Percentiles rank a stretch among this genome's conserved stretches.
These are phyloP conservation scores for Clathrus columnatus DNA, from an alignment of 768 basidiomycete species.

Conservation along the genomic window DNA sequence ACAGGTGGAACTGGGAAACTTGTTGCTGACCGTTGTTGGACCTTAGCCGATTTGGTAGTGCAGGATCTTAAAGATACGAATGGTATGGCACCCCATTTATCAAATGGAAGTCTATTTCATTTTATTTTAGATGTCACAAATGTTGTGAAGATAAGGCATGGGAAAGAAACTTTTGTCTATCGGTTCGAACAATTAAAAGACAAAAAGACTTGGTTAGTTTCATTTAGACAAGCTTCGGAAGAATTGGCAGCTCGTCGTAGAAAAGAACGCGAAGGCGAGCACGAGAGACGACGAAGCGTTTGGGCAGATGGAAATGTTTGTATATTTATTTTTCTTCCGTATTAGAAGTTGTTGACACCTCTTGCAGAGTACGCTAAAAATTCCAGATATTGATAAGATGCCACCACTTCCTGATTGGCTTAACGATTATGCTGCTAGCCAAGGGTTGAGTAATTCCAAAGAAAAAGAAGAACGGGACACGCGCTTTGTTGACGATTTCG, in stretches of 20 bases:
- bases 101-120: neutral
- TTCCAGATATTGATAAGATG: conserved; percentile 25
- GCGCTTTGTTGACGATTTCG: conserved; percentile 85
- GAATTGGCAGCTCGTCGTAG: conserved; percentile 81
- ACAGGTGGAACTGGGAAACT: conserved; percentile 57
- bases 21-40: conserved; percentile 91
- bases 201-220: conserved; percentile 76
- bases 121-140: conserved; percentile 58
- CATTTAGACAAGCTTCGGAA: conserved; percentile 89
- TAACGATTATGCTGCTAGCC: conserved; percentile 53
- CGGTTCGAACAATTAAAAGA: conserved; percentile 73
- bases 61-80: conserved; percentile 94
- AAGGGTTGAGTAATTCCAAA: conserved; percentile 49
- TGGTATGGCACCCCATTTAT: conserved; percentile 37
- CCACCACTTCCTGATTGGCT: conserved; percentile 72
- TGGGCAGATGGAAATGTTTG: conserved; percentile 29
- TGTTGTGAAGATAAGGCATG: conserved; percentile 86
- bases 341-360: neutral
- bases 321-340: neutral
- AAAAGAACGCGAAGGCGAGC: conserved; percentile 90
- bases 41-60: conserved; percentile 87
- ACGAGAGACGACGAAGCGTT: conserved; percentile 67
- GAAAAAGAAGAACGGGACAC: conserved; percentile 74
- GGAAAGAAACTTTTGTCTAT: conserved; percentile 92
- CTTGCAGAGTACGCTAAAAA: neutral